Evolutionary conservation across 352 stramenopile genomes (phyloP).

Genomic region (Pythium plurisporium): DNA sequence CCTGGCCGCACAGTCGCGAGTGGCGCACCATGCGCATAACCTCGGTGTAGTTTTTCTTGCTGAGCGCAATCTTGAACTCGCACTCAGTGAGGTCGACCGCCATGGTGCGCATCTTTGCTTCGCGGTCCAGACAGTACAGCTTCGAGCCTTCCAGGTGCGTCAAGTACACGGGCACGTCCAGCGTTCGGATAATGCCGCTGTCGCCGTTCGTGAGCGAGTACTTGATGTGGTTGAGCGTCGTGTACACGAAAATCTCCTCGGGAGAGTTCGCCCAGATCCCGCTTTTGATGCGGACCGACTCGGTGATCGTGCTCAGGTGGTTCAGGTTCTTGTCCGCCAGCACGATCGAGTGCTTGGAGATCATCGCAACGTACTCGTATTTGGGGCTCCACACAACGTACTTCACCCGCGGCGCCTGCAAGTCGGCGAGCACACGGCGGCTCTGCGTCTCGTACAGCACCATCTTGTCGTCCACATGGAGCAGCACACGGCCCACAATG

Average conservation of each 20-base stretch:
- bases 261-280: slow-evolving; percentile 89
- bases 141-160: slow-evolving; percentile 94
- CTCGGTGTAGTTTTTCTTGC: slow-evolving; percentile 95
- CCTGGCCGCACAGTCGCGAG: slow-evolving; percentile 94
- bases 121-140: slow-evolving; percentile 96
- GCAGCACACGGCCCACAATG: slow-evolving; percentile 95
- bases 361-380: slow-evolving; percentile 95
- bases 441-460: slow-evolving; percentile 98
- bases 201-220: slow-evolving; percentile 92
- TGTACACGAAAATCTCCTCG: slow-evolving; percentile 97
- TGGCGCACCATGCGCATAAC: slow-evolving; percentile 99
- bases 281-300: slow-evolving; percentile 96
- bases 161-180: slow-evolving; percentile 98
- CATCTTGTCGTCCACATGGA: slow-evolving; percentile 96
- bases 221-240: slow-evolving; percentile 95
- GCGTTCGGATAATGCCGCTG: slow-evolving; percentile 96
- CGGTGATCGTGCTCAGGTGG: slow-evolving; percentile 95
- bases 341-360: slow-evolving; percentile 97
- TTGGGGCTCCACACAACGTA: slow-evolving; percentile 97
- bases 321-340: slow-evolving; percentile 98
- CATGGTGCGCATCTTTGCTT: slow-evolving; percentile 95
- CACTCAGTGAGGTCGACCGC: slow-evolving; percentile 98
- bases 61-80: slow-evolving; percentile 97
- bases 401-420: slow-evolving; percentile 96
- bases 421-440: slow-evolving; percentile 93